Evolutionary conservation across 2,329 filamentous ascomycete species (phyloP).

Genomic region (Dactylonectria macrodidyma): DNA sequence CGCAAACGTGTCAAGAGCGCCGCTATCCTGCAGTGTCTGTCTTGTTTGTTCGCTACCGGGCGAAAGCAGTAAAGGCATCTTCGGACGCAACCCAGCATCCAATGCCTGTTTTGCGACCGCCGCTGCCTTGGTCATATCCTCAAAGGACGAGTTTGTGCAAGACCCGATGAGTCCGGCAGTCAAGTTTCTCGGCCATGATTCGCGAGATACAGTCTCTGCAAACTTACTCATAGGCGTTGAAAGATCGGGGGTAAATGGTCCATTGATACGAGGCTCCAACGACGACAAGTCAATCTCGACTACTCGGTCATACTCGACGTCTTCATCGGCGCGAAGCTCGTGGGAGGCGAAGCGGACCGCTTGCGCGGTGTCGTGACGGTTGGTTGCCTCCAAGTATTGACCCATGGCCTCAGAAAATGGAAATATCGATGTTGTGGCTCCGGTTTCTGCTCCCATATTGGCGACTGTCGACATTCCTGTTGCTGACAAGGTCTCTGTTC

Average conservation of each 20-base stretch:
- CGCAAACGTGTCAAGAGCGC: conserved; percentile 76
- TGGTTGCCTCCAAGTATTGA: conserved; percentile 93
- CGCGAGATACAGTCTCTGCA: conserved; percentile 86
- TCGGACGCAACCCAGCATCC: conserved; percentile 89
- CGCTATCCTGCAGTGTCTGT: conserved; percentile 86
- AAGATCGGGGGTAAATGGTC: conserved; percentile 95
- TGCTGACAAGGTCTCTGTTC: conserved; percentile 77
- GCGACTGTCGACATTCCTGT: conserved; percentile 90
- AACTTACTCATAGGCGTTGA: conserved; percentile 94
- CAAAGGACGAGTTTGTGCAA: conserved; percentile 98
- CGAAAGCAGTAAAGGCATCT: conserved; percentile 92
- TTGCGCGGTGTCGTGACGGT: conserved; percentile 92
- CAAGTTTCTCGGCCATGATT: background rate
- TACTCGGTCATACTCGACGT: conserved; percentile 90
- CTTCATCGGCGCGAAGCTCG: conserved; percentile 89
- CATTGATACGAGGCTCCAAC: conserved; percentile 96
- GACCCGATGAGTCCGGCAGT: conserved; percentile 81
- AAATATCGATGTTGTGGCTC: conserved; percentile 94
- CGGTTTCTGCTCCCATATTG: conserved; percentile 80
- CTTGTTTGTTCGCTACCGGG: conserved; percentile 97
- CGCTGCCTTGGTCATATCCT: conserved; percentile 97
- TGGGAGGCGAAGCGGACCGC: conserved; percentile 87
- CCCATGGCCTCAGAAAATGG: conserved; percentile 99
- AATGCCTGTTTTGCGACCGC: conserved; percentile 92
- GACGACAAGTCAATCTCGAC: conserved; percentile 92